Conservation (phyloP, 176 grass and related monocot species). For the Avena eriantha region DNA sequence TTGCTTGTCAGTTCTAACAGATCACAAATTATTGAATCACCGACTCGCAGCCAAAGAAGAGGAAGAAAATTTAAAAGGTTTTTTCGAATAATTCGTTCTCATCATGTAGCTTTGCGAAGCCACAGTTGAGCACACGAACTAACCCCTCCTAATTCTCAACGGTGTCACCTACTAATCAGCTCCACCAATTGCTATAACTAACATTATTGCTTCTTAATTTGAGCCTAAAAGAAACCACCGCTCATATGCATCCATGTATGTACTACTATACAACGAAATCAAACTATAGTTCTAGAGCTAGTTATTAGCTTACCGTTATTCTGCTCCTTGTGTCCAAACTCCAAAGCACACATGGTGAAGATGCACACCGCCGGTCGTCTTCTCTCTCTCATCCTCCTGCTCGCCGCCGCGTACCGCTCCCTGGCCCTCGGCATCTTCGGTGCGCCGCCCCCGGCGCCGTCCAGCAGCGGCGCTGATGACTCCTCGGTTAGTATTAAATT, state of each 20-base stretch:
- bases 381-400: background rate
- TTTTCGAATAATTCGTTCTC: background rate
- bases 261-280: no score
- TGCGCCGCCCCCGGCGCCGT: background rate
- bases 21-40: background rate
- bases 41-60: background rate
- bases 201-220: background rate
- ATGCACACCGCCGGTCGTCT: background rate
- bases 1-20: no score
- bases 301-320: background rate
- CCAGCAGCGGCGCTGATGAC: background rate
- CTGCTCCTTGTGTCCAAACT: background rate
- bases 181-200: background rate
- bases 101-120: background rate
- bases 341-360: background rate
- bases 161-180: background rate
- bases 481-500: background rate
- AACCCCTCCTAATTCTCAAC: background rate
- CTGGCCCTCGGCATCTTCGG: conserved; percentile 33
- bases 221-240: background rate
- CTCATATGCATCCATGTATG: background rate
- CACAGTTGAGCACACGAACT: background rate
- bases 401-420: background rate
- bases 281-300: background rate
- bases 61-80: background rate